Percentiles rank a stretch among this genome's conserved stretches.
phyloP scores from a whole-genome alignment of 2,329 filamentous ascomycete genomes.

The Beauveria sp. region DNA sequence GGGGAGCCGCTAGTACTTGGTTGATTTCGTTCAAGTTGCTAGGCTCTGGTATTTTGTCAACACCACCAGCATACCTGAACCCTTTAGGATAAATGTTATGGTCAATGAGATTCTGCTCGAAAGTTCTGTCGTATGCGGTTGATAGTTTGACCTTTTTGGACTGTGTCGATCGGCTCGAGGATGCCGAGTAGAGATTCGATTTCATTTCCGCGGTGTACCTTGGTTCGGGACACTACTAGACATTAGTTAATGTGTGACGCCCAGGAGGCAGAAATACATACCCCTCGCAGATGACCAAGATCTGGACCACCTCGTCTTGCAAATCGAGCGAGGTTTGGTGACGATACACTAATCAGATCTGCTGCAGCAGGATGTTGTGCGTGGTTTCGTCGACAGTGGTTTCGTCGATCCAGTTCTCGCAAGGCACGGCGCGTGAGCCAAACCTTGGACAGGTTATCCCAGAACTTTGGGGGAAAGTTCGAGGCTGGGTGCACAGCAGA shows the following conservation, averaged over 20 bases:
- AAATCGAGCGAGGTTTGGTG: too few relatives aligned
- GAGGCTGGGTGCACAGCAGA: background rate
- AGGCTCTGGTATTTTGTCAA: background rate
- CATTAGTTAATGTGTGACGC: background rate
- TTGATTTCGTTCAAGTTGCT: background rate
- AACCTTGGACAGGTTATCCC: constrained; percentile 20
- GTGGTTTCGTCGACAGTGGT: constrained; percentile 16
- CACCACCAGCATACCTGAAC: background rate
- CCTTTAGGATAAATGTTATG: background rate
- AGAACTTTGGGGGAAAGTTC: constrained; percentile 16
- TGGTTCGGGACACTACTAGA: background rate
- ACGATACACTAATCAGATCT: background rate
- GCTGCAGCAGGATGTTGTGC: background rate
- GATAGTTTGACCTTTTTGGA: background rate
- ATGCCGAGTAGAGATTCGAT: background rate
- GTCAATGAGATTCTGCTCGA: background rate
- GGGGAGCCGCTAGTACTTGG: background rate
- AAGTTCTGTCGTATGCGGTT: background rate
- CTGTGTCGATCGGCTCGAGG: background rate
- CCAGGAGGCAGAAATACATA: too few relatives aligned
- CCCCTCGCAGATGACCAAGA: too few relatives aligned
- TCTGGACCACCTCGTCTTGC: too few relatives aligned
- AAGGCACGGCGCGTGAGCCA: constrained; percentile 20
- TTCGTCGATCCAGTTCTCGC: constrained; percentile 21
- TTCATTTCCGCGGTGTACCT: background rate